These are phyloP conservation scores for Aspergillus sclerotiicarbonarius DNA, from an alignment of 495 filamentous ascomycete genomes.

Conservation along the genomic window DNA sequence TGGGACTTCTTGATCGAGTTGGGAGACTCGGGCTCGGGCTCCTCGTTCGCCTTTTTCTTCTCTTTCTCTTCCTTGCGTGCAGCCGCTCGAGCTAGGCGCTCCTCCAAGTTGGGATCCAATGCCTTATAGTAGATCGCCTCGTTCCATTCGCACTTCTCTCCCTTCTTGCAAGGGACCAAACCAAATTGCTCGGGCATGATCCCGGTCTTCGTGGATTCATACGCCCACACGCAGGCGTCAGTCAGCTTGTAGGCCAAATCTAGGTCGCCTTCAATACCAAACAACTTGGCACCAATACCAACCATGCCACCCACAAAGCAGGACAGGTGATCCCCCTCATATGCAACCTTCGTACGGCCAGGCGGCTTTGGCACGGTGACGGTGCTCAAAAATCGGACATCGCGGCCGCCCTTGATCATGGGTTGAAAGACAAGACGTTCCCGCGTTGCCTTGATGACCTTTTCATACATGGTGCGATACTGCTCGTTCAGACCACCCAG, in stretches of 20 bases:
- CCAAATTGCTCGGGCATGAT: conserved; percentile 85
- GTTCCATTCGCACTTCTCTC: conserved; percentile 70
- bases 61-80: conserved; percentile 28
- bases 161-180: conserved; percentile 65
- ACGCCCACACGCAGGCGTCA: conserved; percentile 94
- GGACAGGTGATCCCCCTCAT: conserved; percentile 73
- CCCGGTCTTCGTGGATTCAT: conserved; percentile 73
- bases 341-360: conserved; percentile 40
- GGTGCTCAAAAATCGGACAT: conserved; percentile 71
- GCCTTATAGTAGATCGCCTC: conserved; percentile 60
- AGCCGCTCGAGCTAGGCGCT: conserved; percentile 28
- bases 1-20: conserved; percentile 2
- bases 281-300: conserved; percentile 83
- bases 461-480: conserved; percentile 79
- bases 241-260: conserved; percentile 80
- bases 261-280: conserved; percentile 73
- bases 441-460: conserved; percentile 64
- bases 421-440: conserved; percentile 80
- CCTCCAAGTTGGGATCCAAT: conserved; percentile 51
- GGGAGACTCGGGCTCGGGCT: not conserved
- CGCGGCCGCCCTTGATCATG: conserved; percentile 70
- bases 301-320: conserved; percentile 97
- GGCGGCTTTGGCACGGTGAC: conserved; percentile 40
- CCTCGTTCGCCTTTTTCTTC: conserved; percentile 10
- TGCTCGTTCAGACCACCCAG: conserved; percentile 80